These are phyloP conservation scores for Eragrostis tef DNA, from an alignment of 202 grass and related monocot genomes.

Conservation along the genomic window DNA sequence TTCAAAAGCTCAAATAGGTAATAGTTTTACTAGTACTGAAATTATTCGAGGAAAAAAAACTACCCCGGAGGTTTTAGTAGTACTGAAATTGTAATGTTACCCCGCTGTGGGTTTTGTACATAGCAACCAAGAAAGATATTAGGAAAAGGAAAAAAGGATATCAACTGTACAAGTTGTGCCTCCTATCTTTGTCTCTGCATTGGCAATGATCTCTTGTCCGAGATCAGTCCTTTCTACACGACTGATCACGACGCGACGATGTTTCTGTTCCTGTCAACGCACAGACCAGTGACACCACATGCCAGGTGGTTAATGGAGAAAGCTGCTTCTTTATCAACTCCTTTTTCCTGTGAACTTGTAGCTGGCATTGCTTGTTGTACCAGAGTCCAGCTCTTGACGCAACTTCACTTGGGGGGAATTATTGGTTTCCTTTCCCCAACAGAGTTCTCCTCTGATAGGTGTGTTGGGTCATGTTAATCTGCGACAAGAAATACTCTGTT, in stretches of 20 bases:
- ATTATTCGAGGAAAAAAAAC: too few relatives aligned
- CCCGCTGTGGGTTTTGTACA: constrained; percentile 48
- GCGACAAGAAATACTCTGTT: not conserved
- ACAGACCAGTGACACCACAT: constrained; percentile 26
- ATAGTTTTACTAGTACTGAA: not conserved
- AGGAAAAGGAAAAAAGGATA: constrained; percentile 1
- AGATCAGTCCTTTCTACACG: constrained; percentile 9
- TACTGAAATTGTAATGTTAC: constrained; percentile 5
- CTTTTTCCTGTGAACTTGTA: constrained; percentile 21
- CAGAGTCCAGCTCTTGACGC: constrained; percentile 37
- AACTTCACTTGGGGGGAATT: constrained; percentile 22
- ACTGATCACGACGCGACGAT: constrained; percentile 34
- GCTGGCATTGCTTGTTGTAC: constrained; percentile 21
- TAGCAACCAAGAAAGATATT: constrained; percentile 48
- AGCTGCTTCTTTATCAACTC: constrained; percentile 39
- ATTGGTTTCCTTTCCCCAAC: constrained; percentile 17
- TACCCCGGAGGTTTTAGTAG: not conserved
- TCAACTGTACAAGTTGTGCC: constrained; percentile 25
- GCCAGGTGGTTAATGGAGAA: constrained; percentile 43
- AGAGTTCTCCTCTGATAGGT: not conserved
- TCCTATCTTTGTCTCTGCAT: constrained; percentile 35
- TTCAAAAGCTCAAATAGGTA: constrained; percentile 7
- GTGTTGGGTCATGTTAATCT: constrained; percentile 6
- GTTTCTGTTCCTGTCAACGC: constrained; percentile 41
- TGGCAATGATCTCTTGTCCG: constrained; percentile 27